phyloP scores from a whole-genome alignment of 164 flowering plant species.

The Platanus orientalis region DNA sequence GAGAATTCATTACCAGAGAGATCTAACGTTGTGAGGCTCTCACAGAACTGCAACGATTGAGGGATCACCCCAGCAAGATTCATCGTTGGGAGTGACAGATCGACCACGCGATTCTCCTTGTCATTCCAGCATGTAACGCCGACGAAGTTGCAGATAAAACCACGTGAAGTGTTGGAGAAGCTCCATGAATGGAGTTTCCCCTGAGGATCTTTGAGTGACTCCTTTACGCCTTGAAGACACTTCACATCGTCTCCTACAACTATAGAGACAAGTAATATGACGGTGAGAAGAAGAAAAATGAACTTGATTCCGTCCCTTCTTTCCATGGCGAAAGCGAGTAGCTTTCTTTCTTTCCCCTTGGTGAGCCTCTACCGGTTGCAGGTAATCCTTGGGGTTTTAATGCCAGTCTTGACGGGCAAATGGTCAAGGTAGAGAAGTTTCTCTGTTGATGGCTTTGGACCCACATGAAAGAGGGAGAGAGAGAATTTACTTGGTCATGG shows the following conservation, averaged over 20 bases:
- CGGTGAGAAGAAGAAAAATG: neutral
- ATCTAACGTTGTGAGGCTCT: slow-evolving; percentile 23
- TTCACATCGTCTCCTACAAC: slow-evolving; percentile 31
- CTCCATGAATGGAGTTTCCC: slow-evolving; percentile 24
- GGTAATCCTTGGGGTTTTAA: too few species aligned
- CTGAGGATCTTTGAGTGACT: slow-evolving; percentile 23
- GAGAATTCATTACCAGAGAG: slow-evolving; percentile 32
- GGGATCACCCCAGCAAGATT: slow-evolving; percentile 26
- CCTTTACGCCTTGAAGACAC: slow-evolving; percentile 28
- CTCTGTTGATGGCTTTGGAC: too few species aligned
- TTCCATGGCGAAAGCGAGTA: neutral
- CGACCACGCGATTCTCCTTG: slow-evolving; percentile 26
- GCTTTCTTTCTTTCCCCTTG: neutral
- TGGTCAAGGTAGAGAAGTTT: too few species aligned
- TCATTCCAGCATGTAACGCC: slow-evolving; percentile 45
- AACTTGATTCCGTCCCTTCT: neutral
- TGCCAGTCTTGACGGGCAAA: too few species aligned
- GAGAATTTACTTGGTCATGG: too few species aligned
- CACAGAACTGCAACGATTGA: slow-evolving; percentile 24
- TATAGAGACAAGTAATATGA: neutral
- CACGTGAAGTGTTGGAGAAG: slow-evolving; percentile 24
- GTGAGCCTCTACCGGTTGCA: too few species aligned
- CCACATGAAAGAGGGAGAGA: too few species aligned
- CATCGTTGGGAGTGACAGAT: slow-evolving; percentile 21
- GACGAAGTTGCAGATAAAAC: slow-evolving; percentile 27